These are phyloP conservation scores for Pilobolus umbonatus DNA, from an alignment of 192 early-diverging fungal species.

Conservation along the genomic window DNA sequence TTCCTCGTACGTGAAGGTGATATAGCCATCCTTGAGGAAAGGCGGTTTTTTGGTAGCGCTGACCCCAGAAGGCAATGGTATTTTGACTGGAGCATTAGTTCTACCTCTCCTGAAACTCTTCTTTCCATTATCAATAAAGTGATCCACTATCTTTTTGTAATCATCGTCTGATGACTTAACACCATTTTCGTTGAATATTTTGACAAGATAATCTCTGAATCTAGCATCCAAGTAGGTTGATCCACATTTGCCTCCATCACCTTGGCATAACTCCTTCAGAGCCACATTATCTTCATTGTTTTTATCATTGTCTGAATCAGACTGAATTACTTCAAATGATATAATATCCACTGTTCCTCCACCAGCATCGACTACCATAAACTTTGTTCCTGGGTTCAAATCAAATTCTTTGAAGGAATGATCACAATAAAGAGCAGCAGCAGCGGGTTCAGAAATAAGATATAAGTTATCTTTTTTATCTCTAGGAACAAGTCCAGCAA, in stretches of 20 bases:
- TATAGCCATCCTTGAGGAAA: too few relatives aligned
- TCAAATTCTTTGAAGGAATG: constrained; percentile 37
- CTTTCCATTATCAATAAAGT: too few relatives aligned
- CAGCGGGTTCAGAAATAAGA: constrained; percentile 37
- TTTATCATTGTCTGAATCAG: constrained; percentile 32
- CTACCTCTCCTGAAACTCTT: too few relatives aligned
- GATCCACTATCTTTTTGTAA: too few relatives aligned
- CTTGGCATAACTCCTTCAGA: constrained; percentile 41
- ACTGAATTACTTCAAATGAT: constrained; percentile 45
- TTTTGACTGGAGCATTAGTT: too few relatives aligned
- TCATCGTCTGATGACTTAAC: too few relatives aligned
- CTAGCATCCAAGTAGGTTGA: constrained; percentile 37
- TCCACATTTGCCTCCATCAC: constrained; percentile 46
- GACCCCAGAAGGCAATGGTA: too few relatives aligned
- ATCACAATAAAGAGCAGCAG: constrained; percentile 43
- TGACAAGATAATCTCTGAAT: neutral
- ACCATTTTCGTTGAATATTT: neutral
- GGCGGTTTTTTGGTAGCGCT: too few relatives aligned
- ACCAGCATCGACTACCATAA: constrained; percentile 48
- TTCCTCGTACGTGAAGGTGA: too few relatives aligned
- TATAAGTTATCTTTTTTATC: too few relatives aligned
- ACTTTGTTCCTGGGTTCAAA: constrained; percentile 32
- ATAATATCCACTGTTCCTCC: constrained; percentile 51
- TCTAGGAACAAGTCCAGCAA: constrained; percentile 47
- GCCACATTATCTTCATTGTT: too few relatives aligned